These are phyloP conservation scores for Hypoxylon fuscum DNA, from an alignment of 495 filamentous ascomycete species.

Conservation along the genomic window DNA sequence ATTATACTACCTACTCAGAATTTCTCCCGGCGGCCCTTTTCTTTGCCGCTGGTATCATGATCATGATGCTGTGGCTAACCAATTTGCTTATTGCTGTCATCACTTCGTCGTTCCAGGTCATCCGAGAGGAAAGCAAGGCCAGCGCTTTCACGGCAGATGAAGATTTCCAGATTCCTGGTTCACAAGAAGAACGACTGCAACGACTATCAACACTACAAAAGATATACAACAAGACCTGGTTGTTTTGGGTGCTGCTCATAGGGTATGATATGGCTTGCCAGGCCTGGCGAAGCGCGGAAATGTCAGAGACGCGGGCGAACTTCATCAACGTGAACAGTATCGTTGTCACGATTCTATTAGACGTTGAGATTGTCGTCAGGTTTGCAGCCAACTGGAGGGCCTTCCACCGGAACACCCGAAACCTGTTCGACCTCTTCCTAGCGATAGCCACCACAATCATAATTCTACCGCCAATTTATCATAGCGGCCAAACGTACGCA, in stretches of 20 bases:
- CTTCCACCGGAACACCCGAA: constrained; percentile 76
- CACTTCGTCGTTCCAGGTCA: constrained; percentile 97
- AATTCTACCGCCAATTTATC: constrained; percentile 81
- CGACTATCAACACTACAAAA: constrained; percentile 67
- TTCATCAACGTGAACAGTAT: constrained; percentile 73
- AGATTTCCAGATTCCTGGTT: constrained; percentile 51
- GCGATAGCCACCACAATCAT: constrained; percentile 85
- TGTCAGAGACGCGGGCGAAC: constrained; percentile 63
- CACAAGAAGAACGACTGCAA: constrained; percentile 57
- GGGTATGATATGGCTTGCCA: constrained; percentile 78
- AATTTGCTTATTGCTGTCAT: constrained; percentile 98
- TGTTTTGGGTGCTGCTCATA: constrained; percentile 85
- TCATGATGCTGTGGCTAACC: constrained; percentile 95
- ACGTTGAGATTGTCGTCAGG: constrained; percentile 83
- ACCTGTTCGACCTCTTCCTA: constrained; percentile 81
- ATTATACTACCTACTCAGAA: constrained; percentile 89
- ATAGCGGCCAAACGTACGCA: constrained; percentile 79
- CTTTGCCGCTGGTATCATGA: constrained; percentile 86
- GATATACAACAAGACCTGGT: constrained; percentile 74
- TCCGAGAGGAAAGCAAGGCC: constrained; percentile 92
- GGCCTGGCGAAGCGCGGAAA: constrained; percentile 75
- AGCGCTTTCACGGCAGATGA: constrained; percentile 90
- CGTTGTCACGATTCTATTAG: constrained; percentile 79
- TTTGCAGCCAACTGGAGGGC: constrained; percentile 79
- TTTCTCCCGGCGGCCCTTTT: constrained; percentile 86